Percentiles rank a stretch among this genome's conserved stretches.
phyloP scores from a whole-genome alignment of 768 basidiomycete genomes.

The Hypholoma sublateritium region DNA sequence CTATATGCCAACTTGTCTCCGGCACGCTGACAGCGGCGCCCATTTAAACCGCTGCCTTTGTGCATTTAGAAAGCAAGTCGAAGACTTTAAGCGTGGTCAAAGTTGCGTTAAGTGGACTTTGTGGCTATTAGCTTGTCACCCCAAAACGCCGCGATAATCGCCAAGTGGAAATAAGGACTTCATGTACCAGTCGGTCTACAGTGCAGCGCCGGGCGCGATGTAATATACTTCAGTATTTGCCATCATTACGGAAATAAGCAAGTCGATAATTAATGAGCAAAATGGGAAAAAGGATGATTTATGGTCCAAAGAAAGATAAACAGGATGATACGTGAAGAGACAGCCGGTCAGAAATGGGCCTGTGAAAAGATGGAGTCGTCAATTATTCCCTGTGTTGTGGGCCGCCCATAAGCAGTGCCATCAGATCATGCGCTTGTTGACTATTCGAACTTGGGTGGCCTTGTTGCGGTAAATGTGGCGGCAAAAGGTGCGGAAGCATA shows the following conservation, averaged over 20 bases:
- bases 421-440: constrained; percentile 71
- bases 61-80: background rate
- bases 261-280: constrained; percentile 12
- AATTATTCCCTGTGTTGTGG: constrained; percentile 58
- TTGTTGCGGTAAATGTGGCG: constrained; percentile 65
- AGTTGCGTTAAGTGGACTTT: background rate
- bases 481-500: constrained; percentile 45
- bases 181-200: background rate
- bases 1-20: constrained; percentile 4
- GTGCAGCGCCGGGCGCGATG: constrained; percentile 3
- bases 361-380: background rate
- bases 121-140: background rate
- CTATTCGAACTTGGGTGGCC: constrained; percentile 46
- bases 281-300: constrained; percentile 8
- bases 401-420: constrained; percentile 82
- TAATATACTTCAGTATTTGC: constrained; percentile 5
- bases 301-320: constrained; percentile 13
- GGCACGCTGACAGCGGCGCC: constrained; percentile 4
- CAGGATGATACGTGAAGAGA: constrained; percentile 8
- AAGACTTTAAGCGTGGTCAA: background rate
- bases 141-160: constrained; percentile 7
- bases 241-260: constrained; percentile 12
- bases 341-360: constrained; percentile 1
- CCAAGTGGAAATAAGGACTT: constrained; percentile 1
- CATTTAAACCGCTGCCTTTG: constrained; percentile 1